Conservation (phyloP, 345 rosid species). For the Crucihimalaya himalaica region DNA sequence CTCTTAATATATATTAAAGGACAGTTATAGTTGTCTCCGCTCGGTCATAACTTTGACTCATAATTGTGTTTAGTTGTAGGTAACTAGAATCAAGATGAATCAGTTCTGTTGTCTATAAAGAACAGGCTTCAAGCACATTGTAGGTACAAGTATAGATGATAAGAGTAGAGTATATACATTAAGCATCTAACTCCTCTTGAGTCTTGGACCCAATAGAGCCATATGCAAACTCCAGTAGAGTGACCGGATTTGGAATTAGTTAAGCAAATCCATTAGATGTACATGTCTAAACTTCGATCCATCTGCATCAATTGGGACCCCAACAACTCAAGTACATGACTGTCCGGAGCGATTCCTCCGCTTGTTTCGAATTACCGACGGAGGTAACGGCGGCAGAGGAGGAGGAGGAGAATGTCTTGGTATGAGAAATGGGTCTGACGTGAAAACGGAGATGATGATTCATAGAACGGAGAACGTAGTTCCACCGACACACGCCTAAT, state of each 20-base stretch:
- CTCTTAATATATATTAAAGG: no score
- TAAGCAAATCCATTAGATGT: no score
- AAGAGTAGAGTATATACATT: not conserved
- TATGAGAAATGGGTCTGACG: slow-evolving; percentile 44
- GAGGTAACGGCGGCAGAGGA: slow-evolving; percentile 33
- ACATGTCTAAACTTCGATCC: no score
- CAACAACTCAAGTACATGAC: slow-evolving; percentile 68
- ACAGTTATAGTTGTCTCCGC: no score
- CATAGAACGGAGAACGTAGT: slow-evolving; percentile 43
- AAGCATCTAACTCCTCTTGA: not conserved
- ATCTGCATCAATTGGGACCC: slow-evolving; percentile 47
- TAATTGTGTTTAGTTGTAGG: not conserved
- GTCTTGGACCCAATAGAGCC: no score
- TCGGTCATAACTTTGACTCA: no score
- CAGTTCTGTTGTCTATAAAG: no score
- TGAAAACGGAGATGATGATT: slow-evolving; percentile 51
- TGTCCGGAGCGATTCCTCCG: slow-evolving; percentile 52
- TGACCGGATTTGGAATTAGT: no score
- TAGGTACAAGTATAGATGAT: not conserved
- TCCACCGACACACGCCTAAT: slow-evolving; percentile 61
- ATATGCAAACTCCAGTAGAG: no score
- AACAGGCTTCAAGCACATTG: no score
- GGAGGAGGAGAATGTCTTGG: slow-evolving; percentile 49
- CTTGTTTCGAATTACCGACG: slow-evolving; percentile 21
- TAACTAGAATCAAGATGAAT: not conserved